Percentiles rank a stretch among this genome's conserved stretches.
Conservation (phyloP, 208 protist genomes). For the Leishmania major region DNA sequence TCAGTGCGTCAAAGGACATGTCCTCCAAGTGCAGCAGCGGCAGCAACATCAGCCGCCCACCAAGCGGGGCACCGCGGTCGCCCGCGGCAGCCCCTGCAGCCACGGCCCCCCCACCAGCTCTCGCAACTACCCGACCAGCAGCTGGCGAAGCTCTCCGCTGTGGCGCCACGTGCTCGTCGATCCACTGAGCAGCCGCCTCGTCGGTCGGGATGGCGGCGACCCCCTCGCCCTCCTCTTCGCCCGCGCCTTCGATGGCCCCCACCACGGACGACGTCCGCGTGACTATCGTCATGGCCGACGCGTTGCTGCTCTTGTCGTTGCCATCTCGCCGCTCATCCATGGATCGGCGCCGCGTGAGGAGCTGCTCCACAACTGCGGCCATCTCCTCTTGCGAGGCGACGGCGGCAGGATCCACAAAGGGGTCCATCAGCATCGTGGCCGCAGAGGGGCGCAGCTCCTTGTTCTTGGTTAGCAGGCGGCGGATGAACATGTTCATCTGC, state of each 20-base stretch:
- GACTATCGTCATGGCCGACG: constrained; percentile 36
- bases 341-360: constrained; percentile 45
- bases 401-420: constrained; percentile 66
- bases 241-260: constrained; percentile 25
- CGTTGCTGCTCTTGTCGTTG: constrained; percentile 10
- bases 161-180: constrained; percentile 20
- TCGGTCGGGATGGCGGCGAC: constrained; percentile 2
- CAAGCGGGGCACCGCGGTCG: constrained; percentile 22
- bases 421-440: constrained; percentile 75
- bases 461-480: constrained; percentile 81
- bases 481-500: constrained; percentile 84
- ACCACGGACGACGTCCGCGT: constrained; percentile 23
- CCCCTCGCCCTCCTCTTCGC: neutral
- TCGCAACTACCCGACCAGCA: constrained; percentile 3
- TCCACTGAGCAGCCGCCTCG: constrained; percentile 21
- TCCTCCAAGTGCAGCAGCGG: constrained; percentile 73
- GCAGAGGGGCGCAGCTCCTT: constrained; percentile 72
- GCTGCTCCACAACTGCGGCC: constrained; percentile 57
- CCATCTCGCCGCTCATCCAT: constrained; percentile 31
- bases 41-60: constrained; percentile 30
- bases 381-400: constrained; percentile 70
- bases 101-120: neutral
- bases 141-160: constrained; percentile 7
- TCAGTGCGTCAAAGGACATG: constrained; percentile 74
- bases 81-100: constrained; percentile 12